Evolutionary conservation across 345 rosid species (phyloP), one percentile per base, ranked within the genome.

Genomic region (Capsella bursapastoris): DNA sequence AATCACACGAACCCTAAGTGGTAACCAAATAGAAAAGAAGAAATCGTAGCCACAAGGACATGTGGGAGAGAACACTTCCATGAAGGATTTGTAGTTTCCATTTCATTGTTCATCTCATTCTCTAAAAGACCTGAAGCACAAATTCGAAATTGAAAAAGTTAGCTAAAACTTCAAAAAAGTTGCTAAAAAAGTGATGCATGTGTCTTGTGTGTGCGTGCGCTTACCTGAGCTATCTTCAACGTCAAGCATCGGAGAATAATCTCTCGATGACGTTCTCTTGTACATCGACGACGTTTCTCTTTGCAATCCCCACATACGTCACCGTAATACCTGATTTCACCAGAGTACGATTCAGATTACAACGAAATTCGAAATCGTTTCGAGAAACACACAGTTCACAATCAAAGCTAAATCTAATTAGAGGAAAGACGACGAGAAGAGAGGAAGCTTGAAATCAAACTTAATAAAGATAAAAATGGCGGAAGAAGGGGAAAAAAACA

Each of bases 21-120:
- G 75, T 95, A 95, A 70, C 99, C 99, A 67, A 87, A 95, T 45
- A 95, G 76, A 83, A 95, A 88, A 6, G 99, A 88, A 11, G 89
- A 75, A 71, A 95, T 66, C 10, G 98, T 89, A 56, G 96, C 99
- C 47, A 87, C 94, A 15, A 95, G 47, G 44, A 95, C 94, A 80
- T 95, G 91, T 0, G 94, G 97, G 13, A 95, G 78, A 5, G 99
- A 90, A 53, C 72, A 82, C 67, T 69, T 84, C 99, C 99, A 95
- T 18, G 94, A 81, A 65, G 98, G 98, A 82, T 89, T 88, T n/a
- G 90, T 80, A 31, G 77, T 66, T 76, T 86, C 90, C 27, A 67
- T 41, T 63, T 82, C 91, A 34, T 25, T 55, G 27, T 68, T 49
- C 55, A 61, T 5, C 45, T 49, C 75, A 43, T 82, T 72, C 81